Conservation (phyloP, 495 filamentous ascomycete species). For the Filosporella fistucella region DNA sequence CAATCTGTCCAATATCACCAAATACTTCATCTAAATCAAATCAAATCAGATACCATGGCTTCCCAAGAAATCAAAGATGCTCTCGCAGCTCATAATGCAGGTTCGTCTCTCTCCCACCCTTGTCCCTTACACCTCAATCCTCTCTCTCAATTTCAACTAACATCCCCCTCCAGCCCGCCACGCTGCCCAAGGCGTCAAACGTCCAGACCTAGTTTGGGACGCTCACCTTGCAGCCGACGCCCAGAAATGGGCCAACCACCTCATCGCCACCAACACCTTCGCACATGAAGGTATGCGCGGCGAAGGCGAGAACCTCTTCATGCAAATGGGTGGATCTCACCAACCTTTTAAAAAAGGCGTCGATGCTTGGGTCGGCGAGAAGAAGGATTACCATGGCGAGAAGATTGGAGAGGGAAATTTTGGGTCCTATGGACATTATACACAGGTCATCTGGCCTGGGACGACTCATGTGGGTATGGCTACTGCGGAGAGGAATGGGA, state of each 20-base stretch:
- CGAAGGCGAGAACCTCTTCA: background rate
- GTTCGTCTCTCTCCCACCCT: no score
- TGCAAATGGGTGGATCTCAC: background rate
- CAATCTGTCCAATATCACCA: no score
- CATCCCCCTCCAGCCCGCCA: no score
- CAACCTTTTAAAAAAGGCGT: background rate
- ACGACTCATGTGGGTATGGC: constrained; percentile 5
- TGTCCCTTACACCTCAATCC: no score
- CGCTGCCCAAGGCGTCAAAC: background rate
- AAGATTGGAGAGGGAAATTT: background rate
- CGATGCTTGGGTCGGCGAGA: background rate
- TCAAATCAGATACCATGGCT: background rate
- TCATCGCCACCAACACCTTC: background rate
- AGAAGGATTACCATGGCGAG: background rate
- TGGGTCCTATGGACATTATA: background rate
- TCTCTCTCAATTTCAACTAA: no score
- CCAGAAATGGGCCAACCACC: background rate
- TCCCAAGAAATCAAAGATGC: background rate
- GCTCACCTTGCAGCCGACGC: background rate
- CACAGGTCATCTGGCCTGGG: constrained; percentile 4
- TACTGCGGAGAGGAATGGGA: background rate
- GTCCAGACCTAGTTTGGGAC: background rate
- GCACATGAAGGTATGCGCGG: background rate
- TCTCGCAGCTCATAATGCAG: background rate
- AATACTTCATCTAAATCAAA: background rate